Evolutionary conservation across 768 basidiomycete genomes (phyloP).

Genomic region (Rhodosporidiobolus odoratus): DNA sequence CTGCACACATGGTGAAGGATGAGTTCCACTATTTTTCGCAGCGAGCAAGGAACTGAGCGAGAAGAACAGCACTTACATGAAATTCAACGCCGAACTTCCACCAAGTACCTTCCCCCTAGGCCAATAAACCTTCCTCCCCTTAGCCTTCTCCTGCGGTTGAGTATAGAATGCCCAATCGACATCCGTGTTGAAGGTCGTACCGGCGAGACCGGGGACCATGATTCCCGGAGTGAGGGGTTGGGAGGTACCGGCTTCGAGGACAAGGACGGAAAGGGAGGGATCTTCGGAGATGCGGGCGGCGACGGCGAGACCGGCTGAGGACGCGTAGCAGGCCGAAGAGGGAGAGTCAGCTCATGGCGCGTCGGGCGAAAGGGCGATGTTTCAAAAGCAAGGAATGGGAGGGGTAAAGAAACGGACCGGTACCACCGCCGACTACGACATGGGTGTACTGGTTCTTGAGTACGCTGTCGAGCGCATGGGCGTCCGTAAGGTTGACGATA

Average conservation of each 20-base stretch:
- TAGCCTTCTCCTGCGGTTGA: conserved; percentile 5
- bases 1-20: too few relatives aligned
- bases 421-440: conserved; percentile 18
- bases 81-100: conserved; percentile 16
- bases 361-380: too few relatives aligned
- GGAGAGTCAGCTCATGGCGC: too few relatives aligned
- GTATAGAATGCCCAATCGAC: conserved; percentile 24
- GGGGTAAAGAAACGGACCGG: background rate
- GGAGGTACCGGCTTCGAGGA: conserved; percentile 42
- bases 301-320: conserved; percentile 38
- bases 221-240: conserved; percentile 25
- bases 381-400: background rate
- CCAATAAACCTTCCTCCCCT: conserved; percentile 9
- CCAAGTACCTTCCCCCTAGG: conserved; percentile 24
- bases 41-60: too few relatives aligned
- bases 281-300: conserved; percentile 42
- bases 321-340: too few relatives aligned
- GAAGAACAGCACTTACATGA: too few relatives aligned
- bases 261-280: conserved; percentile 38
- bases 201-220: conserved; percentile 13
- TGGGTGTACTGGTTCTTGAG: conserved; percentile 12
- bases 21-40: too few relatives aligned
- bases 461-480: conserved; percentile 8
- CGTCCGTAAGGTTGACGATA: too few relatives aligned
- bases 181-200: conserved; percentile 14